Evolutionary conservation across 768 basidiomycete species (phyloP), one percentile per base, ranked within the genome.

Genomic region (Tricholoma bakamatsutake): DNA sequence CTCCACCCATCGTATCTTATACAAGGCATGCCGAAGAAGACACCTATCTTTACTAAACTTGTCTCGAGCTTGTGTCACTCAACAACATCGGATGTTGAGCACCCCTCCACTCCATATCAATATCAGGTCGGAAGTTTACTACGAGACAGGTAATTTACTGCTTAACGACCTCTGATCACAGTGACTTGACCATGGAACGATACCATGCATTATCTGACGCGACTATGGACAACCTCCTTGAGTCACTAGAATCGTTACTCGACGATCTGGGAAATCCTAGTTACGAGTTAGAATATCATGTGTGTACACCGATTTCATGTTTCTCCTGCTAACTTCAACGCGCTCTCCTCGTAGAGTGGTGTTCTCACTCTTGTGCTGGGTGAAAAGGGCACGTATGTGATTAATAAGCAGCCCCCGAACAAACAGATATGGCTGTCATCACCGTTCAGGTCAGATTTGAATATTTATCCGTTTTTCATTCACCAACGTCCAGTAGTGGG

Each of bases 371-470:
- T 96, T 43, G 77, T 76, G 49, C 76, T 95, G 13, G 93, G 86
- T 30, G 72, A 77, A 39, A 73, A 84, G 54, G 93, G 92, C 12
- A 96, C 90, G 10, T 97, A 96, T 72, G 94, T 96, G 28, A 87
- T 97, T 71, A 97, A 97, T 72, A 97, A 96, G 76, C 94, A 97
- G 67, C 94, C 94, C 10, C 94, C 94, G 5, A 97, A 97, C 68
- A 93, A 93, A 73, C 94, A 97, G 67, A 96, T 97, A 62, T 97
- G 94, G 94, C 76, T 97, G 17, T 94, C 92, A 4, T 93, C 90
- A 8, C 94, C 94, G 0, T 67, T 83, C 61, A 92, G 90, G 93
- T 93, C 60, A 37, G 75, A 66, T 34, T 35, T 52, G 33, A 40
- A 15, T 49, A 42, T 39, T 35, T 33, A n/a, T 37, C 1, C n/a